These are phyloP conservation scores for Malbranchea cinnamomea DNA, from an alignment of 2,329 filamentous ascomycete species.

Conservation along the genomic window DNA sequence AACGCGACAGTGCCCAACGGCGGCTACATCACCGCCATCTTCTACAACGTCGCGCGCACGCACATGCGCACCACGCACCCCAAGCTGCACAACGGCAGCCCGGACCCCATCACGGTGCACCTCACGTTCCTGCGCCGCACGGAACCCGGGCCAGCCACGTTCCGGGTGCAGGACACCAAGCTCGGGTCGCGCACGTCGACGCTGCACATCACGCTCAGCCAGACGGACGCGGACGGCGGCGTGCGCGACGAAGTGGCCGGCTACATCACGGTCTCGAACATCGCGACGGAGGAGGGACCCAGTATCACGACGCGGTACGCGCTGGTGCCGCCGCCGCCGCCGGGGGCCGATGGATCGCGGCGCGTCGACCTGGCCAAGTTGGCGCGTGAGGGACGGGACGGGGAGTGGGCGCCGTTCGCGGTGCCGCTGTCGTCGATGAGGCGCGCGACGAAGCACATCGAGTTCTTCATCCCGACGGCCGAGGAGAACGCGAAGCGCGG, in stretches of 20 bases:
- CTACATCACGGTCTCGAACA: constrained; percentile 51
- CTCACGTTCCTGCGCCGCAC: constrained; percentile 52
- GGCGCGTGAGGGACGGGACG: constrained; percentile 25
- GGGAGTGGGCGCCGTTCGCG: constrained; percentile 31
- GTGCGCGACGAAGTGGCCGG: constrained; percentile 46
- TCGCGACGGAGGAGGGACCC: constrained; percentile 43
- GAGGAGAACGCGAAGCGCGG: constrained; percentile 17
- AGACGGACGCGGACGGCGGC: constrained; percentile 18
- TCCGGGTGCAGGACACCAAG: constrained; percentile 48
- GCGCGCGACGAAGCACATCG: constrained; percentile 36
- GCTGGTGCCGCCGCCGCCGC: constrained; percentile 31
- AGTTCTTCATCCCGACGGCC: constrained; percentile 35
- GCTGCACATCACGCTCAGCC: constrained; percentile 44
- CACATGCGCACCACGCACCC: constrained; percentile 47
- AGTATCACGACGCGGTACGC: constrained; percentile 41
- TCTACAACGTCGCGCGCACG: constrained; percentile 43
- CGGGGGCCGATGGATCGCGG: constrained; percentile 15
- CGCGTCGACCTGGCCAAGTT: constrained; percentile 22
- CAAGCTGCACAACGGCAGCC: constrained; percentile 32
- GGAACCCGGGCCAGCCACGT: constrained; percentile 38
- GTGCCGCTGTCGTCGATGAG: constrained; percentile 21
- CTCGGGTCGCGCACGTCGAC: constrained; percentile 48
- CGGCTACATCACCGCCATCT: constrained; percentile 50
- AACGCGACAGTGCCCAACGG: constrained; percentile 58
- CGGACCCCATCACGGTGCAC: constrained; percentile 49